Evolutionary conservation across 1,284 basidiomycete genomes (phyloP).

Genomic region (Gastroboletus turbinatus): DNA sequence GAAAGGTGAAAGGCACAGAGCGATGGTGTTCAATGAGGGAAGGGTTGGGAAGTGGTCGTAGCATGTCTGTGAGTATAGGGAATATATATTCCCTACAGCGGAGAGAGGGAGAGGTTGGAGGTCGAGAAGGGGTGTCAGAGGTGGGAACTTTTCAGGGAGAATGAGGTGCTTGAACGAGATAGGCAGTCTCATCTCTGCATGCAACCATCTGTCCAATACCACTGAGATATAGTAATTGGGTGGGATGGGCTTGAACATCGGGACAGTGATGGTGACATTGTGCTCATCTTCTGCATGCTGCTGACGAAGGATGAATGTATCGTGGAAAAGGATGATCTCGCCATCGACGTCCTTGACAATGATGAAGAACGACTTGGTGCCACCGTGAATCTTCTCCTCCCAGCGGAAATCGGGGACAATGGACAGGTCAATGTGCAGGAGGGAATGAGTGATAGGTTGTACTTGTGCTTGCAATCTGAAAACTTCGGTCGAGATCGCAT

Average conservation of each 20-base stretch:
- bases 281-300: conserved; percentile 93
- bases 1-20: too few relatives aligned
- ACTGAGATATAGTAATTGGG: conserved; percentile 98
- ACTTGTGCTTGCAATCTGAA: conserved; percentile 86
- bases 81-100: too few relatives aligned
- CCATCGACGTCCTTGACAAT: too few relatives aligned
- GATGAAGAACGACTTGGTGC: too few relatives aligned
- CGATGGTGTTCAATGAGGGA: too few relatives aligned
- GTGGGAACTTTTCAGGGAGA: conserved; percentile 95
- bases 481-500: background rate
- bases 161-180: conserved; percentile 99
- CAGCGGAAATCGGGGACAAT: conserved; percentile 96
- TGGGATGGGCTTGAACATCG: conserved; percentile 95
- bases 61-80: too few relatives aligned
- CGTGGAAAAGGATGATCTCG: conserved; percentile 93
- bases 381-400: conserved; percentile 93
- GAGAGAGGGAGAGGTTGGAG: conserved; percentile 89
- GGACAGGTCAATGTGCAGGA: conserved; percentile 86
- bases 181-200: conserved; percentile 91
- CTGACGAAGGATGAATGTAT: conserved; percentile 88
- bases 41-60: too few relatives aligned
- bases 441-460: conserved; percentile 87
- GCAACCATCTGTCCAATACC: conserved; percentile 94
- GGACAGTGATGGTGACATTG: conserved; percentile 91
- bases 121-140: conserved; percentile 90